phyloP scores from a whole-genome alignment of 1,284 basidiomycete genomes.

The Rhodotorula sp. region DNA sequence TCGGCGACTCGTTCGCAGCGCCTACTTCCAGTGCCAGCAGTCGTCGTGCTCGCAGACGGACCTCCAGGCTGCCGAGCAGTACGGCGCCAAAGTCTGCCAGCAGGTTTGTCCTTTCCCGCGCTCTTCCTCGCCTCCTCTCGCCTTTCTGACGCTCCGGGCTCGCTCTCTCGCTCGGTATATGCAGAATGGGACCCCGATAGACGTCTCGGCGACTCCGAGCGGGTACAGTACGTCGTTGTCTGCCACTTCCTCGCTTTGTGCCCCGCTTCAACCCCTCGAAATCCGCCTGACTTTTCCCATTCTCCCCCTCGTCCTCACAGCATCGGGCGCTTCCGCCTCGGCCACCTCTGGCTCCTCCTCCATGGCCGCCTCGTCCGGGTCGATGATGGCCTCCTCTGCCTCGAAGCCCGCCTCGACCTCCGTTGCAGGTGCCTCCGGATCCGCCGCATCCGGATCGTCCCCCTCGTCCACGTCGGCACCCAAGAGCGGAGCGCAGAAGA shows the following conservation, averaged over 20 bases:
- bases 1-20: background rate
- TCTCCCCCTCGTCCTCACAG: background rate
- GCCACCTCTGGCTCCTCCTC: background rate
- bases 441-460: constrained; percentile 11
- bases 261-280: background rate
- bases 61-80: constrained; percentile 20
- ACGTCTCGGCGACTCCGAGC: constrained; percentile 18
- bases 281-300: background rate
- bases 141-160: background rate
- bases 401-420: background rate
- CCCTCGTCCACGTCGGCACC: background rate
- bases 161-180: no score
- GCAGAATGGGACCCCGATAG: constrained; percentile 31
- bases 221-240: constrained; percentile 15
- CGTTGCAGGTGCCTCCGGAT: background rate
- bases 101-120: background rate
- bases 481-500: background rate
- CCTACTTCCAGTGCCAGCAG: constrained; percentile 18
- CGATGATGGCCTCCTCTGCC: background rate
- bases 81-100: constrained; percentile 19
- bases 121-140: background rate
- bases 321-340: constrained; percentile 1
- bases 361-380: background rate
- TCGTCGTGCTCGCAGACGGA: constrained; percentile 22
- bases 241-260: background rate